phyloP scores from a whole-genome alignment of 176 grass and related monocot genomes.

The Saccharum spontaneum region DNA sequence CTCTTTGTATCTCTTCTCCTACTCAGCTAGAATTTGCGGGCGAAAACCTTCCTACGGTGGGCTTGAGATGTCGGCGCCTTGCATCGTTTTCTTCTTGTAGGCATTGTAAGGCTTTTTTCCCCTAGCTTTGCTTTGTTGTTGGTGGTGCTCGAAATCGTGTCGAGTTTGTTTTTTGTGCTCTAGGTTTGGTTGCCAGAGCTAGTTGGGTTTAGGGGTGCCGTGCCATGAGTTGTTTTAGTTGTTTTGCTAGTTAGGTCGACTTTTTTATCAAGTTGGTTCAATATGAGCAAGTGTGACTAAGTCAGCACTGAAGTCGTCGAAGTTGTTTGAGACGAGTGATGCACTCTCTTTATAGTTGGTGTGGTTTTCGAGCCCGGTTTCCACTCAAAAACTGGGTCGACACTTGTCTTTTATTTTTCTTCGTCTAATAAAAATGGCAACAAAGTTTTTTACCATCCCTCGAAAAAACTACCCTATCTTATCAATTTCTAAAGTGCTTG shows the following conservation, averaged over 20 bases:
- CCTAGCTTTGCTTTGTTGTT: neutral
- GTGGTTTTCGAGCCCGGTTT: neutral
- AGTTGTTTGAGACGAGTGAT: neutral
- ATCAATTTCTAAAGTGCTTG: no score
- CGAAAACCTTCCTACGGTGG: neutral
- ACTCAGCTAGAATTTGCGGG: neutral
- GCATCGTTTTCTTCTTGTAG: neutral
- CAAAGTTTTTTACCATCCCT: neutral
- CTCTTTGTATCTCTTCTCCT: neutral
- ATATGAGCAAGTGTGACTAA: neutral
- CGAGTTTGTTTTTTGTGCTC: neutral
- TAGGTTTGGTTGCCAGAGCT: no score
- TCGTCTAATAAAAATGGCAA: neutral
- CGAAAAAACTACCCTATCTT: no score
- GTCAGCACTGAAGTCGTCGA: neutral
- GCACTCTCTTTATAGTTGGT: neutral
- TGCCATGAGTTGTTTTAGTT: no score
- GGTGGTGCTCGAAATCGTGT: neutral
- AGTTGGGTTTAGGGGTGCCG: neutral
- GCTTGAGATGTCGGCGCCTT: neutral
- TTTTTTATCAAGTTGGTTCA: neutral
- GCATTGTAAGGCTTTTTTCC: no score
- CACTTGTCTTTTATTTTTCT: neutral
- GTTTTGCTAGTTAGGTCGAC: neutral
- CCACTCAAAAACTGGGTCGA: neutral